phyloP scores from a whole-genome alignment of 192 early-diverging fungal genomes.

The Coemansia sp. region DNA sequence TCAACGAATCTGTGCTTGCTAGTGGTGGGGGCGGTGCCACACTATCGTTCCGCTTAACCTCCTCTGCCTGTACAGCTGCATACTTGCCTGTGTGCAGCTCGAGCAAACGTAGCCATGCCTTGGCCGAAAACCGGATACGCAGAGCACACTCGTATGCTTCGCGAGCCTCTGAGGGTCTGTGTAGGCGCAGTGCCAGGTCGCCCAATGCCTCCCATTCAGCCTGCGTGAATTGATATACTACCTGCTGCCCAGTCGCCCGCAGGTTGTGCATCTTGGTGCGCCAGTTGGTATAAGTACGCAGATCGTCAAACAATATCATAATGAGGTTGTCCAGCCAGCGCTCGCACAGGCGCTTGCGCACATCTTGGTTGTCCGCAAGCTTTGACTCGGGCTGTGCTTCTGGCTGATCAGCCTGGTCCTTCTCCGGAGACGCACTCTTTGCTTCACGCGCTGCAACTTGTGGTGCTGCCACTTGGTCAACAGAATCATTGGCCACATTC shows the following conservation, averaged over 20 bases:
- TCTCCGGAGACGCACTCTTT: background rate
- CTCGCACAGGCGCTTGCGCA: slow-evolving; percentile 94
- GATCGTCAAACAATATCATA: slow-evolving; percentile 97
- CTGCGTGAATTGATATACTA: slow-evolving; percentile 87
- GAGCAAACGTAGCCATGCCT: slow-evolving; percentile 84
- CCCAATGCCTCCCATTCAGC: slow-evolving; percentile 99
- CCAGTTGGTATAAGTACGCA: slow-evolving; percentile 92
- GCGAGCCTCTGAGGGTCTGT: slow-evolving; percentile 87
- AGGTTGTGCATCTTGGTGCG: slow-evolving; percentile 75
- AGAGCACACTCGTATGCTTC: slow-evolving; percentile 87
- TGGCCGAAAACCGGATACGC: slow-evolving; percentile 89
- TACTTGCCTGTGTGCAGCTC: slow-evolving; percentile 65
- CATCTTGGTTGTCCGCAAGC: background rate
- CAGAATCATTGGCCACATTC: slow-evolving; percentile 11
- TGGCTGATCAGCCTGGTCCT: background rate
- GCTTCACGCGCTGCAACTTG: slow-evolving; percentile 28
- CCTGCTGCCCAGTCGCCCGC: slow-evolving; percentile 56
- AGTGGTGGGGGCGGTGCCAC: slow-evolving; percentile 15
- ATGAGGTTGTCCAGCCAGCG: slow-evolving; percentile 99
- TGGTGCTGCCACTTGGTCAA: slow-evolving; percentile 27
- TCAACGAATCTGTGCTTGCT: slow-evolving; percentile 61
- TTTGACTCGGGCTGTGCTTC: background rate
- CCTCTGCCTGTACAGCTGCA: slow-evolving; percentile 63
- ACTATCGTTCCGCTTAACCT: slow-evolving; percentile 31
- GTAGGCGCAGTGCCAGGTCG: slow-evolving; percentile 84